These are phyloP conservation scores for Candida sojae DNA, from an alignment of 1,139 yeast genomes.

Conservation along the genomic window DNA sequence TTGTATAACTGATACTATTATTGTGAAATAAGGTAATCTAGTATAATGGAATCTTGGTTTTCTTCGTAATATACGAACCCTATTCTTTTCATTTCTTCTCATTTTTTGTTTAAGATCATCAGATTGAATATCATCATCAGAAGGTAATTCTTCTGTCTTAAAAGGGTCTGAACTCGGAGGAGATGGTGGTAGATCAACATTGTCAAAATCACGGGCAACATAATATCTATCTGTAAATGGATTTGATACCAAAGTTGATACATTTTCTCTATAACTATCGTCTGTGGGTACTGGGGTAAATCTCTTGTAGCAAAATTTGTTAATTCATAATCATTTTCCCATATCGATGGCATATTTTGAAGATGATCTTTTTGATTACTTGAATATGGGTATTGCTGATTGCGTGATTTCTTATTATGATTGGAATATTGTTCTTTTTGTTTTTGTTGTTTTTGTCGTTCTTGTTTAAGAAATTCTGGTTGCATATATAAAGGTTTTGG, in stretches of 20 bases:
- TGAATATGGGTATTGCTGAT: constrained; percentile 2
- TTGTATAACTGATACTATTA: constrained; percentile 52
- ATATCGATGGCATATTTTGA: not conserved
- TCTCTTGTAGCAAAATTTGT: constrained; percentile 9
- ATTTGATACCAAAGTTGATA: not conserved
- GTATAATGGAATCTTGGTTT: constrained; percentile 48
- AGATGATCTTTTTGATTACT: not conserved
- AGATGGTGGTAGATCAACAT: constrained; percentile 9
- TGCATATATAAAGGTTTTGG: constrained; percentile 5
- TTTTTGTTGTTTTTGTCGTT: not conserved
- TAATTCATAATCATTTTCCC: constrained; percentile 8
- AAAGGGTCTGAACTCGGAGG: constrained; percentile 13
- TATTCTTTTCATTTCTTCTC: constrained; percentile 26
- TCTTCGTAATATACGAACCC: constrained; percentile 27
- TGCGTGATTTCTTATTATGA: not conserved
- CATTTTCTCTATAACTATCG: not conserved
- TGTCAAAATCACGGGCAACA: constrained; percentile 7
- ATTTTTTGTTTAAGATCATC: constrained; percentile 16
- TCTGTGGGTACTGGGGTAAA: constrained; percentile 12
- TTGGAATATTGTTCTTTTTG: not conserved
- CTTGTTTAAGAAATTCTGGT: not conserved
- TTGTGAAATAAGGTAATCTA: constrained; percentile 48
- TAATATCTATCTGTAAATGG: constrained; percentile 10
- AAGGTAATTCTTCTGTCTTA: constrained; percentile 3
- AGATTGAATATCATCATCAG: constrained; percentile 5